Evolutionary conservation across 2,329 filamentous ascomycete species (phyloP), one percentile per base, ranked within the genome.

Genomic region (Diaporthe humulicola): DNA sequence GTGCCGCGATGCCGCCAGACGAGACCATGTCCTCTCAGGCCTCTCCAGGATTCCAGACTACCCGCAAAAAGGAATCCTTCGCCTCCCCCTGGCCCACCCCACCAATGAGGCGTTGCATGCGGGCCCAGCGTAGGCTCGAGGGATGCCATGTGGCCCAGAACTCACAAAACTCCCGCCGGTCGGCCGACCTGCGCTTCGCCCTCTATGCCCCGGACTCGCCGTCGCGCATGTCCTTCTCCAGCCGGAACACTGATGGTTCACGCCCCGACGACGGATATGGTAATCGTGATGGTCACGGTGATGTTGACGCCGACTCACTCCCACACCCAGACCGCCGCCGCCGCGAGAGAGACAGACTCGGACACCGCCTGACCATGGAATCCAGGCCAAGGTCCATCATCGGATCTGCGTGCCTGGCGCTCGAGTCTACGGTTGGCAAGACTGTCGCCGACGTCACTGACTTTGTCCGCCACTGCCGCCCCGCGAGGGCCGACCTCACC

Each of bases 401-500:
- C 73, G 69, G 61, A 17, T 70, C 73, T 33, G 75, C 73, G n/a
- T 78, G 77, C 58, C 67, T 78, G 48, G 71, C 76, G 4, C 74
- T 78, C 25, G 48, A 78, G 14, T 54, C 73, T 4, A 74, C 76
- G 2, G 73, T 77, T 5, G 73, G 67, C 14, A 77, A 78, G 70
- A 78, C 77, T 22, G 57, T 76, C 36, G 28, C 75, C 17, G 75
- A 76, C 40, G 64, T 79, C 33, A 76, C 76, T 54, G 76, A 71
- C 33, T 79, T 79, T 25, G 70, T 79, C n/a, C 77, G 77, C 42
- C 75, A 74, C 7, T 79, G 77, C 54, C 77, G 77, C 75, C 76
- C 75, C 12, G 76, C 78, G 9, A 74, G 77, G 28, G 66, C 71
- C 17, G 78, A 79, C 73, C 73, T 79, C 28, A 70, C 76, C 22